These are phyloP conservation scores for Volvox africanus DNA, from an alignment of 139 green algal genomes.

Conservation along the genomic window DNA sequence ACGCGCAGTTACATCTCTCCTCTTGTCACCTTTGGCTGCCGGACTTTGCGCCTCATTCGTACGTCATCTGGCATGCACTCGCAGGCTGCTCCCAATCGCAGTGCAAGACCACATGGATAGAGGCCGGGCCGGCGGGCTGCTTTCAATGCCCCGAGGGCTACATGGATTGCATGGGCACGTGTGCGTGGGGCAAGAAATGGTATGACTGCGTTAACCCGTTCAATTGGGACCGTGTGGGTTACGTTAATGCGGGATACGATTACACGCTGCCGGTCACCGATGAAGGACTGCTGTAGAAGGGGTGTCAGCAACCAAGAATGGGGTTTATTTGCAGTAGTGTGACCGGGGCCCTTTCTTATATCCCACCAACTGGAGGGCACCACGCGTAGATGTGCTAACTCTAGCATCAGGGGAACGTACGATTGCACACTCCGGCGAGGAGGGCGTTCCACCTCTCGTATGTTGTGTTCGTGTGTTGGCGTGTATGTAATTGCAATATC, in stretches of 20 bases:
- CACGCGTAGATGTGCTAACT: no score
- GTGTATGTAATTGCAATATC: no score
- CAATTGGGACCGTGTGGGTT: neutral
- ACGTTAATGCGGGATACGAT: neutral
- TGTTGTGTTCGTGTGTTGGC: no score
- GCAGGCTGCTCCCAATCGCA: neutral
- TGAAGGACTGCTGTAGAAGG: neutral
- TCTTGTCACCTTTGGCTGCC: neutral
- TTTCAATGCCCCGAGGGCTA: neutral
- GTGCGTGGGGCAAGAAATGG: neutral
- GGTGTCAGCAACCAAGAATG: no score
- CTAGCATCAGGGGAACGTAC: no score
- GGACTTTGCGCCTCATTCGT: neutral
- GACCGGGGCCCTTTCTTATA: no score
- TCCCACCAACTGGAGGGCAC: no score
- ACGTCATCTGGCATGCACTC: neutral
- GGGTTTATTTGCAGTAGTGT: no score
- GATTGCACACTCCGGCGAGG: no score
- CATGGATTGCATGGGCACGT: neutral
- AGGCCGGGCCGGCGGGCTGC: neutral
- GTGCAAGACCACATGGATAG: neutral
- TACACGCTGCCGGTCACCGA: neutral
- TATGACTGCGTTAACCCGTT: neutral
- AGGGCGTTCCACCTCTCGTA: no score
- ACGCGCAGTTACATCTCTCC: neutral